Percentiles rank a stretch among this genome's conserved stretches.
Conservation (phyloP, 108 stramenopile species). For the Fistulifera pelliculosa region DNA sequence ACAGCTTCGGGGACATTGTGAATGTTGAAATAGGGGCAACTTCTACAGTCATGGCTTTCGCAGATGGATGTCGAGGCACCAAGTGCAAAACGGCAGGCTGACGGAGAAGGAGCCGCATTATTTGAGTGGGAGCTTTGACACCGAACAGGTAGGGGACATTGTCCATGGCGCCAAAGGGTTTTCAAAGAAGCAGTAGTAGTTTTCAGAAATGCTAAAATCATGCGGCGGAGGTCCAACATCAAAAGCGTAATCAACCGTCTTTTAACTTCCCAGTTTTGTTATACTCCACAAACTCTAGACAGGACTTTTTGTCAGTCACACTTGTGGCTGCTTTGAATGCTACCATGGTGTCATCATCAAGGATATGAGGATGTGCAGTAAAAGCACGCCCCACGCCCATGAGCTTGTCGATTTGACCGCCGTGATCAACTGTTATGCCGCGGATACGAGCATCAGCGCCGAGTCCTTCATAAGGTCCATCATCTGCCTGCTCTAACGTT, state of each 20-base stretch:
- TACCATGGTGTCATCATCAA: slow-evolving; percentile 17
- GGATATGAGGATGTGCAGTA: slow-evolving; percentile 33
- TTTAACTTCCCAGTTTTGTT: slow-evolving; percentile 11
- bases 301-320: slow-evolving; percentile 2
- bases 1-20: slow-evolving; percentile 5
- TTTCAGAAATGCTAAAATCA: slow-evolving; percentile 29
- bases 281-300: slow-evolving; percentile 24
- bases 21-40: slow-evolving; percentile 12
- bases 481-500: slow-evolving; percentile 8
- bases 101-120: slow-evolving; percentile 13
- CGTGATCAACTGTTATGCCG: slow-evolving; percentile 17
- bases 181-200: slow-evolving; percentile 35
- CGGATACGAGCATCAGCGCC: slow-evolving; percentile 9
- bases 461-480: slow-evolving; percentile 11
- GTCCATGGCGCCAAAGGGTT: slow-evolving; percentile 15
- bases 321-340: slow-evolving; percentile 26
- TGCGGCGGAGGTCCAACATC: slow-evolving; percentile 18
- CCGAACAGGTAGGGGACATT: slow-evolving; percentile 35
- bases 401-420: slow-evolving; percentile 12
- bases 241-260: no score
- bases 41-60: slow-evolving; percentile 6
- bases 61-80: slow-evolving; percentile 6
- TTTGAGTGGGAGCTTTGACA: slow-evolving; percentile 13
- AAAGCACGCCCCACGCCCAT: slow-evolving; percentile 10
- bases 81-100: slow-evolving; percentile 7